phyloP scores from a whole-genome alignment of 1,284 basidiomycete species.

The Microbotryum scabiosae region DNA sequence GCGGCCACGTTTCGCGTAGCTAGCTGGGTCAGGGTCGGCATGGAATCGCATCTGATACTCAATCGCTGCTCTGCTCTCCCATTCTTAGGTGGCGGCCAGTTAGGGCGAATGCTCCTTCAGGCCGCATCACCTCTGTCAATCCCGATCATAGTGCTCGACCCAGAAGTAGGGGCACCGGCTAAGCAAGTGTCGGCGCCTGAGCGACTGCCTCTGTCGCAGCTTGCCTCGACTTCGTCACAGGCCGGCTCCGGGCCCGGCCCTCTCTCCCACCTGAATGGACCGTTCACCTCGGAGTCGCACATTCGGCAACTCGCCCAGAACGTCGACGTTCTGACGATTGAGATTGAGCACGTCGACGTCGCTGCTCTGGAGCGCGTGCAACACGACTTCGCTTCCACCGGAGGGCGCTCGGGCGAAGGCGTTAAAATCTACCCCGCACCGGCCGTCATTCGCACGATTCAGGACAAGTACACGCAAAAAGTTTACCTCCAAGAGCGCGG shows the following conservation, averaged over 20 bases:
- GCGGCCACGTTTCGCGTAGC: background rate
- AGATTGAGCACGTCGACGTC: constrained; percentile 95
- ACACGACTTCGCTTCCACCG: constrained; percentile 40
- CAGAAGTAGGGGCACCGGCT: constrained; percentile 69
- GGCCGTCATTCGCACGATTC: constrained; percentile 75
- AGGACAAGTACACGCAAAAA: constrained; percentile 93
- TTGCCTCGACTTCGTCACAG: constrained; percentile 71
- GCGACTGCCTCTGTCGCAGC: constrained; percentile 41
- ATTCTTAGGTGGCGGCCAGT: constrained; percentile 75
- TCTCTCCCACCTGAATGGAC: constrained; percentile 69
- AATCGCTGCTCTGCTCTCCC: background rate
- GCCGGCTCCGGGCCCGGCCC: constrained; percentile 1
- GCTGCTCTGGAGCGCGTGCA: constrained; percentile 62
- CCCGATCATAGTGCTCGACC: constrained; percentile 79
- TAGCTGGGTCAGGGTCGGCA: background rate
- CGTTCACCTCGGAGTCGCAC: constrained; percentile 71
- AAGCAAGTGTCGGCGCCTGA: constrained; percentile 60
- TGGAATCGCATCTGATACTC: background rate
- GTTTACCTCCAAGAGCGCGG: constrained; percentile 54
- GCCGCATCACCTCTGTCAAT: constrained; percentile 84
- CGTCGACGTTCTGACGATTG: constrained; percentile 86
- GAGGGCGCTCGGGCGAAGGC: constrained; percentile 32
- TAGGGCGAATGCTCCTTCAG: constrained; percentile 93
- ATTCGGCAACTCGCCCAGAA: constrained; percentile 70
- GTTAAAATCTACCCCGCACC: constrained; percentile 78